Evolutionary conservation across 2,329 filamentous ascomycete genomes (phyloP).

Genomic region (Fusarium devonianum): DNA sequence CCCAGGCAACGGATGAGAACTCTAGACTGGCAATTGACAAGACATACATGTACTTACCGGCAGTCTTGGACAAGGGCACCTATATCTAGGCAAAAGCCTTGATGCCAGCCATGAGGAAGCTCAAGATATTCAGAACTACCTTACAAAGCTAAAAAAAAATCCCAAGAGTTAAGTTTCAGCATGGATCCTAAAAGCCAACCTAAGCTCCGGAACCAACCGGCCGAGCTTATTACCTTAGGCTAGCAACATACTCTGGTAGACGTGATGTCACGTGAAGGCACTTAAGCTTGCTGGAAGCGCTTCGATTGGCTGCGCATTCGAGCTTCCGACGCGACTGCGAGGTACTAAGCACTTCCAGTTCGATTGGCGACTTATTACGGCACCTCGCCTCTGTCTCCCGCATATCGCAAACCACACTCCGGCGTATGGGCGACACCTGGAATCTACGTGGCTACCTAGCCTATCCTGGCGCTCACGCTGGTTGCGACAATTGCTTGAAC

Average conservation of each 20-base stretch:
- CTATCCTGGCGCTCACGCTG: neutral
- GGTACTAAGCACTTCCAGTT: neutral
- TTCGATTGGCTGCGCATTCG: constrained; percentile 35
- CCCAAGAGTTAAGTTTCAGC: constrained; percentile 8
- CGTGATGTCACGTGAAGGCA: constrained; percentile 25
- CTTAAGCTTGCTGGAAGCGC: neutral
- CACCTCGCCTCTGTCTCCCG: neutral
- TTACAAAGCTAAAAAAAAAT: no score
- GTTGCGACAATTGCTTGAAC: neutral
- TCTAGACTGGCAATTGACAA: constrained; percentile 9
- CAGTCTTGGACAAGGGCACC: neutral
- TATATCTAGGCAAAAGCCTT: constrained; percentile 1
- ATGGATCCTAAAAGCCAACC: constrained; percentile 21
- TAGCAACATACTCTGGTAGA: neutral
- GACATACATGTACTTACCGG: constrained; percentile 21
- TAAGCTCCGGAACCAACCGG: constrained; percentile 7
- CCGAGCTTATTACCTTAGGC: neutral
- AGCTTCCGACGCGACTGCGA: constrained; percentile 21
- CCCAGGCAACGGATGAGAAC: constrained; percentile 18
- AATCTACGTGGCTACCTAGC: constrained; percentile 9
- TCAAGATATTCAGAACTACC: no score
- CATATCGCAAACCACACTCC: neutral
- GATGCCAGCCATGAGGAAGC: constrained; percentile 7
- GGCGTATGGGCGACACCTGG: constrained; percentile 7
- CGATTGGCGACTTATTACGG: constrained; percentile 9